A percentile compares a stretch with the other conserved stretches of the same genome.
Conservation (phyloP, 352 stramenopile genomes). For the Phytophthora tubulina region DNA sequence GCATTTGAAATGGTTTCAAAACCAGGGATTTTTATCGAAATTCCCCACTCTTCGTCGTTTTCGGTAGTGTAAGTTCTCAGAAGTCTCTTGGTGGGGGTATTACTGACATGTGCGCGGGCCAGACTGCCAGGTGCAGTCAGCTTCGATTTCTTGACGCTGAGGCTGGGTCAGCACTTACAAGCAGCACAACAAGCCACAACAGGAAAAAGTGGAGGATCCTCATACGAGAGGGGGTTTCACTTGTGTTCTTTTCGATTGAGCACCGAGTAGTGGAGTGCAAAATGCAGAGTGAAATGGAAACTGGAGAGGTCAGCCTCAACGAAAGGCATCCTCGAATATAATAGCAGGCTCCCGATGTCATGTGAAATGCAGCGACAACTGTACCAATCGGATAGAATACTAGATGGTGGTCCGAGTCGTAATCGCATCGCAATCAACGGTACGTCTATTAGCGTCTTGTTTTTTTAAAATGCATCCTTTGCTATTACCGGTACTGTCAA, state of each 20-base stretch:
- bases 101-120: background rate
- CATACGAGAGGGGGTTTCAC: background rate
- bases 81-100: background rate
- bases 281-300: constrained; percentile 3
- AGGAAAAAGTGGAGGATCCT: background rate
- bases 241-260: background rate
- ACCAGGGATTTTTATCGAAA: background rate
- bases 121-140: background rate
- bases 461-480: too few species aligned
- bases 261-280: background rate
- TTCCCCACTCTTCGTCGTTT: constrained; percentile 4
- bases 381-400: too few species aligned
- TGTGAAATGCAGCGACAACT: too few species aligned
- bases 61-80: background rate
- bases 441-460: too few species aligned
- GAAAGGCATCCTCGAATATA: too few species aligned
- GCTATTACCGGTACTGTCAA: too few species aligned
- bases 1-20: background rate
- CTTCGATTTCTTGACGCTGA: background rate
- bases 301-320: too few species aligned
- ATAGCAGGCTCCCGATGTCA: too few species aligned
- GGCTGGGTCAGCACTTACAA: background rate
- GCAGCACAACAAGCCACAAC: background rate
- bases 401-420: too few species aligned
- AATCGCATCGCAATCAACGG: too few species aligned